Evolutionary conservation across 1,139 yeast genomes (phyloP).

Genomic region (Suhomyces panamericanus): DNA sequence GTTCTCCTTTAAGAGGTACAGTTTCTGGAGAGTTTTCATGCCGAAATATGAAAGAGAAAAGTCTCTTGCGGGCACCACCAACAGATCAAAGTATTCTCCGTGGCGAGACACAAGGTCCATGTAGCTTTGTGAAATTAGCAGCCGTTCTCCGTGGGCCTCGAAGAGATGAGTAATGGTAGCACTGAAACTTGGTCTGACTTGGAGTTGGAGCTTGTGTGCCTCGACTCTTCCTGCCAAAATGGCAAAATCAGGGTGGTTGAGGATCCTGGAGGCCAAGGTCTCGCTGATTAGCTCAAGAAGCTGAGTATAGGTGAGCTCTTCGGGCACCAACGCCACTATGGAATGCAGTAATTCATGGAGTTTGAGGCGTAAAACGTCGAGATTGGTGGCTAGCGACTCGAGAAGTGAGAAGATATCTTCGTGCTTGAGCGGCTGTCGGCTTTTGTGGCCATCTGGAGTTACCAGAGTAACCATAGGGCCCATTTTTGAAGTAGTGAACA

Average conservation of each 20-base stretch:
- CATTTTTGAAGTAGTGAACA: background rate
- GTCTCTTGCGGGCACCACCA: slow-evolving; percentile 41
- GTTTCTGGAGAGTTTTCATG: slow-evolving; percentile 50
- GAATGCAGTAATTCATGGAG: slow-evolving; percentile 25
- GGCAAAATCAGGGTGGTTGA: slow-evolving; percentile 49
- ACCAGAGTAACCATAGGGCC: background rate
- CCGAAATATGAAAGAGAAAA: slow-evolving; percentile 51
- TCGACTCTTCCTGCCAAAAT: slow-evolving; percentile 50
- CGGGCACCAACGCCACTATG: slow-evolving; percentile 35
- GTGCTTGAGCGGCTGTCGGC: slow-evolving; percentile 16
- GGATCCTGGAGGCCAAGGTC: slow-evolving; percentile 44
- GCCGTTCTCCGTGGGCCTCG: slow-evolving; percentile 3
- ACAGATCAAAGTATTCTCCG: slow-evolving; percentile 33
- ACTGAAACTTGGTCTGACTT: slow-evolving; percentile 30
- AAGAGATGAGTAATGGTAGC: slow-evolving; percentile 27
- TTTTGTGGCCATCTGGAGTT: background rate
- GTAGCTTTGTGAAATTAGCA: slow-evolving; percentile 28
- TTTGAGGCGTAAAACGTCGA: slow-evolving; percentile 23
- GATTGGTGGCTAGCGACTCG: slow-evolving; percentile 16
- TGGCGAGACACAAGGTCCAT: slow-evolving; percentile 33
- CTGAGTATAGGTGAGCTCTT: slow-evolving; percentile 29
- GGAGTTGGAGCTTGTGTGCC: slow-evolving; percentile 33
- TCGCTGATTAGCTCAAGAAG: slow-evolving; percentile 44
- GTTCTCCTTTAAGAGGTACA: slow-evolving; percentile 43
- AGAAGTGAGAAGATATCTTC: slow-evolving; percentile 17